Conservation (phyloP, 2,329 filamentous ascomycete genomes). For the Xenosphaeropsis pyriputrescens region DNA sequence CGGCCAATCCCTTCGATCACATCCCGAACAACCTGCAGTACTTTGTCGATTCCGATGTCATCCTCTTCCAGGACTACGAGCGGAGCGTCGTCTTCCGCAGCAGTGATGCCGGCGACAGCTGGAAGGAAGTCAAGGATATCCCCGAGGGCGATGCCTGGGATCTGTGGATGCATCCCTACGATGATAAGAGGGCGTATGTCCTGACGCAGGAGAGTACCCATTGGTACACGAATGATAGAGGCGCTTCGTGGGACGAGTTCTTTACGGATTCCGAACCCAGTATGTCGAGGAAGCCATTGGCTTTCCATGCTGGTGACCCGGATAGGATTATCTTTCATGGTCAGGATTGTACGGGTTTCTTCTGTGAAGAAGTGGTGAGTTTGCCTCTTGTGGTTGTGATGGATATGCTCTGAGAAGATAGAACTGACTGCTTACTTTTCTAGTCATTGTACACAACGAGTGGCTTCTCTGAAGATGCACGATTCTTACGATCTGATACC, state of each 20-base stretch:
- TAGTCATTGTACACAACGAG: constrained; percentile 62
- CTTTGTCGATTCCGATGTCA: constrained; percentile 76
- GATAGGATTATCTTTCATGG: constrained; percentile 78
- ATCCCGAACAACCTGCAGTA: constrained; percentile 63
- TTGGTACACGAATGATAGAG: constrained; percentile 72
- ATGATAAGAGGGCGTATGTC: constrained; percentile 67
- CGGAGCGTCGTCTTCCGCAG: constrained; percentile 62
- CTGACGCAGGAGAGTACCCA: constrained; percentile 56
- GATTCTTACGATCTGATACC: constrained; percentile 52
- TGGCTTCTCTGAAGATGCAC: constrained; percentile 58
- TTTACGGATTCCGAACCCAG: constrained; percentile 42
- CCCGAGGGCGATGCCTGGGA: constrained; percentile 45
- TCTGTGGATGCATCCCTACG: constrained; percentile 64
- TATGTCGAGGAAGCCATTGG: constrained; percentile 39
- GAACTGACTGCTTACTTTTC: constrained; percentile 11
- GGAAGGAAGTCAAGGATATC: constrained; percentile 52
- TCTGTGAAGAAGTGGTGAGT: constrained; percentile 42
- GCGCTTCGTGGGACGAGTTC: constrained; percentile 70
- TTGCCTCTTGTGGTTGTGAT: constrained; percentile 4
- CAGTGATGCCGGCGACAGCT: constrained; percentile 63
- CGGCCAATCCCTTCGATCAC: constrained; percentile 48
- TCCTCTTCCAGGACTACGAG: constrained; percentile 57
- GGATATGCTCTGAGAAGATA: constrained; percentile 19
- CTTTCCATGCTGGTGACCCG: constrained; percentile 72
- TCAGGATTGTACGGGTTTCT: constrained; percentile 48